These are phyloP conservation scores for Earliella scabrosa DNA, from an alignment of 1,284 basidiomycete species.

Conservation along the genomic window DNA sequence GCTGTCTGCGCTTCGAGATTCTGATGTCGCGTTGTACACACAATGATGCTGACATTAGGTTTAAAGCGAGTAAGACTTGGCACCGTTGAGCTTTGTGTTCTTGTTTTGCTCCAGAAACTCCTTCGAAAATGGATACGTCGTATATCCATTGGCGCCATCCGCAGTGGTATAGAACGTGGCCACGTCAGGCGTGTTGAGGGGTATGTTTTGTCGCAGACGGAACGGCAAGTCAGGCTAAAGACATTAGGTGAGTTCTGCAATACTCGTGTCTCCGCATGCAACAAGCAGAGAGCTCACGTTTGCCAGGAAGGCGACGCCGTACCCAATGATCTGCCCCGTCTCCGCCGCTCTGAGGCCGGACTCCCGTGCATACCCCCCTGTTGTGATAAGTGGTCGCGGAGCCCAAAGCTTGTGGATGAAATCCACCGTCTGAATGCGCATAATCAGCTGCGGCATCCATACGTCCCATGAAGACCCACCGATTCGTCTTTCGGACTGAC, in stretches of 20 bases:
- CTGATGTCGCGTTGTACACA: too few species aligned
- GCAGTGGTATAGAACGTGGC: slow-evolving; percentile 22
- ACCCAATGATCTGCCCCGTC: slow-evolving; percentile 44
- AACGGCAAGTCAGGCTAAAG: slow-evolving; percentile 25
- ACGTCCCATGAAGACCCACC: neutral
- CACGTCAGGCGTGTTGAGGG: slow-evolving; percentile 13
- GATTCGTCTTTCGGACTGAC: slow-evolving; percentile 6
- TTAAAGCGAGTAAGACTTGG: too few species aligned
- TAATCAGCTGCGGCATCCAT: neutral
- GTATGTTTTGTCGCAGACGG: slow-evolving; percentile 17
- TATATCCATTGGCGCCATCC: slow-evolving; percentile 32
- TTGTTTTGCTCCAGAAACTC: slow-evolving; percentile 17
- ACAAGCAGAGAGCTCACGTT: slow-evolving; percentile 38
- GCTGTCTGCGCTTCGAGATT: too few species aligned
- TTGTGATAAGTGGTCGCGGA: slow-evolving; percentile 34
- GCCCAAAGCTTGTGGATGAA: slow-evolving; percentile 36
- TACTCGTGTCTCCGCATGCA: too few species aligned
- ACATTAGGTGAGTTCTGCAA: too few species aligned
- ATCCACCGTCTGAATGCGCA: slow-evolving; percentile 13
- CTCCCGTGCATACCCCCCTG: slow-evolving; percentile 39
- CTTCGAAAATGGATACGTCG: slow-evolving; percentile 24
- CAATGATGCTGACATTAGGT: too few species aligned
- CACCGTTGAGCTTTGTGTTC: too few species aligned
- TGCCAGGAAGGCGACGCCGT: slow-evolving; percentile 51
- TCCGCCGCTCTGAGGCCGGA: slow-evolving; percentile 34